Evolutionary conservation across 164 flowering plant genomes (phyloP), one percentile per base, ranked within the genome.

Genomic region (Cinnamomum chago): DNA sequence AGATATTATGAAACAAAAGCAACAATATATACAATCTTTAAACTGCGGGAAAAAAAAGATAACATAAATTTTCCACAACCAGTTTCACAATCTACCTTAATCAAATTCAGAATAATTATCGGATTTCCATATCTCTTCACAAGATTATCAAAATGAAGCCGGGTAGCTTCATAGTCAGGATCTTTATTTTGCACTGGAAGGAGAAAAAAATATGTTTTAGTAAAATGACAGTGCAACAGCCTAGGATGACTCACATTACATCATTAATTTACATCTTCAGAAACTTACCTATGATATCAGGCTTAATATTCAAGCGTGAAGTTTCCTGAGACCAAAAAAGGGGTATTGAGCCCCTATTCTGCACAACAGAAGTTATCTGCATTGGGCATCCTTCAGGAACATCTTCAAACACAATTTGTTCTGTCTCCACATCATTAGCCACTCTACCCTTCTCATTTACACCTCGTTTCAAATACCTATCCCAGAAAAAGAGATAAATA

Each of bases 241-340:
- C 40, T 33, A 67, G 47, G 33, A 18, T 67, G 23, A 4, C 5
- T 35, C 20, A 6, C 14, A 35, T 14, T 28, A 3, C 50, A 28
- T 1, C 23, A 17, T 50, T 20, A 70, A 17, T 22, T 64, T 14
- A 55, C 33, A 28, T 3, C 3, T 33, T 15, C 20, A 18, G 67
- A 58, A 50, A 77, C 90, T 75, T 88, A 96, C 99, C 83, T 75
- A 83, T 88, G 40, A 96, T 96, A 77, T 90, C 93, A 62, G 99
- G 99, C 81, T 84, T 90, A 62, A 92, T 81, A 82, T 88, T 91
- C 82, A 96, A 76, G 72, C 92, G 84, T 20, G 99, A 94, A 73
- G 98, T 90, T 76, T 94, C 98, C 75, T 96, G 99, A 14, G 98
- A 94, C 99, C 99, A 96, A 78, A 89, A 94, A 75, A 96, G 98